Conservation (phyloP, 140 eudicot genomes). For the Ambrosia hybrid region DNA sequence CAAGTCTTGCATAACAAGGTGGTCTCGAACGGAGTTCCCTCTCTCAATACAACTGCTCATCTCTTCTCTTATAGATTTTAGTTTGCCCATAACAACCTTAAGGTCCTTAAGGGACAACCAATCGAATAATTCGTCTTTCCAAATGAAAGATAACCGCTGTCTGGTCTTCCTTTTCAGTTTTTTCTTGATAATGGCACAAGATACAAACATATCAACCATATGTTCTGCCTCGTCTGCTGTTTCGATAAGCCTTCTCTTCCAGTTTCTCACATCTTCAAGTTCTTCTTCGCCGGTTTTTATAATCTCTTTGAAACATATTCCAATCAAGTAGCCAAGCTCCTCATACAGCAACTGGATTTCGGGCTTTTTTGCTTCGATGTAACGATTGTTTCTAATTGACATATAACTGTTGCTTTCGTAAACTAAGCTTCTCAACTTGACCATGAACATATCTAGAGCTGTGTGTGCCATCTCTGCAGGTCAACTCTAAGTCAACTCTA, state of each 20-base stretch:
- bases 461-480: background rate
- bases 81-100: background rate
- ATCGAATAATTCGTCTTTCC: background rate
- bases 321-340: background rate
- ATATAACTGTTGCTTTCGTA: background rate
- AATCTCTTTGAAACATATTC: background rate
- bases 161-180: too few relatives aligned
- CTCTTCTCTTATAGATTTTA: background rate
- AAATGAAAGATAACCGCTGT: too few relatives aligned
- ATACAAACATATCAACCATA: background rate
- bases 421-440: background rate
- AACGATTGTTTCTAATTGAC: background rate
- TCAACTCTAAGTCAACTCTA: too few relatives aligned
- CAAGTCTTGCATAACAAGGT: background rate
- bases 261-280: background rate
- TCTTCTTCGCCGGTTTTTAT: too few relatives aligned
- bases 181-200: background rate
- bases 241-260: background rate
- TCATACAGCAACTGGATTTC: background rate
- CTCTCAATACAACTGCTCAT: too few relatives aligned
- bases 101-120: background rate
- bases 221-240: conserved; percentile 4
- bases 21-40: too few relatives aligned
- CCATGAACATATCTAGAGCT: background rate
- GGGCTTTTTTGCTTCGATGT: background rate